phyloP scores from a whole-genome alignment of 2,329 filamentous ascomycete species.

The Fusarium veterinarium region DNA sequence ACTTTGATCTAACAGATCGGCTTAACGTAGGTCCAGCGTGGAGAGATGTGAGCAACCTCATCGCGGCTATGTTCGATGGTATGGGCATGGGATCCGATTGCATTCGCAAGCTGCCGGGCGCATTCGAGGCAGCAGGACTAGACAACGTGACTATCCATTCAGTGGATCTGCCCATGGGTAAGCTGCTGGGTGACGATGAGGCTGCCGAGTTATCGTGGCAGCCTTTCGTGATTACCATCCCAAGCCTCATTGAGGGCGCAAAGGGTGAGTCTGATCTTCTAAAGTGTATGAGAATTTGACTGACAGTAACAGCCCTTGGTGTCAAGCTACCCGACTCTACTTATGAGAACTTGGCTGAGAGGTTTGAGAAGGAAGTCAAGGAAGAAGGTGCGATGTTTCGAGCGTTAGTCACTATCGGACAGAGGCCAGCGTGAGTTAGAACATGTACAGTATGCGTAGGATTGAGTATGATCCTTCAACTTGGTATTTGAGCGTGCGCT shows the following conservation, averaged over 20 bases:
- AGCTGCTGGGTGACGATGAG: not conserved
- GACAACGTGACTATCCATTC: not conserved
- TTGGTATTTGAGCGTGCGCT: not conserved
- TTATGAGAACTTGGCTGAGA: not conserved
- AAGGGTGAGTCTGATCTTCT: not conserved
- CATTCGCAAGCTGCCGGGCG: not conserved
- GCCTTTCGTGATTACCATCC: slow-evolving; percentile 14
- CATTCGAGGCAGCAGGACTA: not conserved
- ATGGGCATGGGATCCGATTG: slow-evolving; percentile 8
- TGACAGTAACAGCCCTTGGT: not conserved
- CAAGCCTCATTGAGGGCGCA: not conserved
- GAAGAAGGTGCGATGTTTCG: slow-evolving; percentile 10
- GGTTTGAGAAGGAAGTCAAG: slow-evolving; percentile 21
- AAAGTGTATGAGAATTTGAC: fast-evolving
- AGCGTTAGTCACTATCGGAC: not conserved
- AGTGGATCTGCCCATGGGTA: slow-evolving; percentile 15
- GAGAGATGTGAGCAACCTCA: slow-evolving; percentile 2
- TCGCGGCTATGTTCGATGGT: slow-evolving; percentile 12
- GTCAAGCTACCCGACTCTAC: not conserved
- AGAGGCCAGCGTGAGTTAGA: not conserved
- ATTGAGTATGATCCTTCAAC: not conserved
- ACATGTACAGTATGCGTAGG: fast-evolving
- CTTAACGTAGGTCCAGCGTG: not conserved
- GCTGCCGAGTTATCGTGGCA: not conserved
- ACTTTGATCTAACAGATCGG: not conserved